Evolutionary conservation across 148 eudicot species (phyloP).

Genomic region (Vaccinium darrowii): DNA sequence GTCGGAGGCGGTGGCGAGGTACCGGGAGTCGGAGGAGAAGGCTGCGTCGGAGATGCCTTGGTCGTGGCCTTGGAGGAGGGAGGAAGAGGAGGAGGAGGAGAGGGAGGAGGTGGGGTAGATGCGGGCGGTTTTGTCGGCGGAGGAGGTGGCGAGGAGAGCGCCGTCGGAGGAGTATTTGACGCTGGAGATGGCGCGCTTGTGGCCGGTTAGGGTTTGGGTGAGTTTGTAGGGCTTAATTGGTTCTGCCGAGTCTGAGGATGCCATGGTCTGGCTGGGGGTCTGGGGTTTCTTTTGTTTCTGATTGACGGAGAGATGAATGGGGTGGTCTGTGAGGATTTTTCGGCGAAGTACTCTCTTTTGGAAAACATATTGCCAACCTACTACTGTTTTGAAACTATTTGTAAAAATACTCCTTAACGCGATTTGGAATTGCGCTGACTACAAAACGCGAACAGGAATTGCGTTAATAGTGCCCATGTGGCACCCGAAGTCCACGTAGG

Average conservation of each 20-base stretch:
- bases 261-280: constrained; percentile 12
- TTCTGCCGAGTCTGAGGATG: constrained; percentile 30
- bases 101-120: constrained; percentile 38
- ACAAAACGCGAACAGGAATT: no score
- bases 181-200: constrained; percentile 70
- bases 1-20: constrained; percentile 83
- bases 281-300: no score
- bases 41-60: constrained; percentile 87
- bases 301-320: neutral
- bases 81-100: constrained; percentile 11
- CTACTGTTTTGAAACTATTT: no score
- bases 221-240: constrained; percentile 60
- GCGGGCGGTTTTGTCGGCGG: constrained; percentile 81
- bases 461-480: no score
- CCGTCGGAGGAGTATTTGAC: constrained; percentile 86
- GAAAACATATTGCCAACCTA: no score
- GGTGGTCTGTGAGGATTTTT: no score
- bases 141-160: constrained; percentile 65
- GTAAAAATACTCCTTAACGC: no score
- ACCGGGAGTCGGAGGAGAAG: constrained; percentile 72
- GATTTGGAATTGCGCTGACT: no score
- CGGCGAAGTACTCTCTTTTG: no score
- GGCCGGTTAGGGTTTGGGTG: constrained; percentile 72
- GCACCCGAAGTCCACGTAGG: no score
- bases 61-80: constrained; percentile 61